Conservation (phyloP, 345 rosid species). For the Leavenworthia alabamica region DNA sequence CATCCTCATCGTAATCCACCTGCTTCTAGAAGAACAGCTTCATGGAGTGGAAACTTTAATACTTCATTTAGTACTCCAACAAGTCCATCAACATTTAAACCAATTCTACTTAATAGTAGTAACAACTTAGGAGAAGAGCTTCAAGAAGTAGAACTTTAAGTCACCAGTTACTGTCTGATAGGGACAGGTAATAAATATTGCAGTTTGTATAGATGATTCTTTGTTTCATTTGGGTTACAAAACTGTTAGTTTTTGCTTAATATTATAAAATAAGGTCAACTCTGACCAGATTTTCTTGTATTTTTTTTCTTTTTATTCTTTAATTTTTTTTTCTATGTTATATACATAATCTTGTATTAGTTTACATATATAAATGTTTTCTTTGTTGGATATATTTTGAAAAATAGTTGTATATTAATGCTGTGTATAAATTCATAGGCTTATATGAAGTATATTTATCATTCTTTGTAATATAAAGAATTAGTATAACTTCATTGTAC, state of each 20-base stretch:
- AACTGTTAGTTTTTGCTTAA: no score
- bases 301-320: not conserved
- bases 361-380: no score
- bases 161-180: not conserved
- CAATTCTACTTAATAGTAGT: slow-evolving; percentile 27
- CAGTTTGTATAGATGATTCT: slow-evolving; percentile 22
- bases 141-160: slow-evolving; percentile 38
- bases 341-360: not conserved
- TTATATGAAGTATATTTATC: not conserved
- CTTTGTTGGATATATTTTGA: no score
- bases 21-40: slow-evolving; percentile 55
- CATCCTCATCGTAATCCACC: slow-evolving; percentile 20
- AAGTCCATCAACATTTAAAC: slow-evolving; percentile 8
- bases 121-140: slow-evolving; percentile 60
- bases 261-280: slow-evolving; percentile 8
- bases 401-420: no score
- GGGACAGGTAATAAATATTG: slow-evolving; percentile 1
- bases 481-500: not conserved
- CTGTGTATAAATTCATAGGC: no score
- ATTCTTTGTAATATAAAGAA: not conserved
- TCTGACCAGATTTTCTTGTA: slow-evolving; percentile 8
- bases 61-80: slow-evolving; percentile 31
- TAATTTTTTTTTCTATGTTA: not conserved
- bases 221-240: slow-evolving; percentile 8
- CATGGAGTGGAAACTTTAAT: slow-evolving; percentile 68